These are phyloP conservation scores for Drechslerella stenobrocha DNA, from an alignment of 2,329 filamentous ascomycete genomes.

Conservation along the genomic window DNA sequence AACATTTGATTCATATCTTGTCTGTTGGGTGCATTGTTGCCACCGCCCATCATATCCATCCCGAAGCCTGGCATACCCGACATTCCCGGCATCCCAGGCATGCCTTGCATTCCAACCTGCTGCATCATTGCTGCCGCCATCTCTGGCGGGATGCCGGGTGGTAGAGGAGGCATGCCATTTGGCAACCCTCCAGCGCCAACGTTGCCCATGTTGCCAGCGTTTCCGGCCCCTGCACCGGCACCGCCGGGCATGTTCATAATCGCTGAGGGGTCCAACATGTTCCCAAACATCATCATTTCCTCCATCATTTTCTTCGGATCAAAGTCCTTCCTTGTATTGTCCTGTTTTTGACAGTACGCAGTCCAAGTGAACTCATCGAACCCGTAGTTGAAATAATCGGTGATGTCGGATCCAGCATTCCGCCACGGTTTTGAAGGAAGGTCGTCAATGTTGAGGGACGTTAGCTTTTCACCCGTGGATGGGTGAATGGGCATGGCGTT, in stretches of 20 bases:
- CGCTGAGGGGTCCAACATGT: constrained; percentile 49
- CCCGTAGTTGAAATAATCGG: constrained; percentile 98
- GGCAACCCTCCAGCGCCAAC: constrained; percentile 18
- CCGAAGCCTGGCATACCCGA: constrained; percentile 48
- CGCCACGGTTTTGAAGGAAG: constrained; percentile 89
- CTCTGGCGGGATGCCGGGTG: constrained; percentile 47
- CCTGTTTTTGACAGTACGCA: constrained; percentile 86
- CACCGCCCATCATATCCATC: constrained; percentile 48
- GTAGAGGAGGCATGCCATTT: constrained; percentile 41
- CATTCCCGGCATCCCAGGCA: constrained; percentile 43
- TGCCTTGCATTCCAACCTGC: constrained; percentile 49
- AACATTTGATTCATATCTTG: constrained; percentile 47
- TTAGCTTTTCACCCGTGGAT: constrained; percentile 73
- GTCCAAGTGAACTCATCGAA: constrained; percentile 99
- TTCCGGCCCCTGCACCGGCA: constrained; percentile 5
- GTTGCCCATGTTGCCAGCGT: constrained; percentile 28
- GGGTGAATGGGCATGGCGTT: constrained; percentile 80
- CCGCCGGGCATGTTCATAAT: constrained; percentile 32
- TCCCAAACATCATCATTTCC: constrained; percentile 53
- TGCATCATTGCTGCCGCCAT: constrained; percentile 48
- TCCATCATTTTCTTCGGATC: constrained; percentile 71
- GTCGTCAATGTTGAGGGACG: constrained; percentile 75
- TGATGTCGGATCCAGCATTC: constrained; percentile 87
- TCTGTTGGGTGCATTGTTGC: constrained; percentile 36
- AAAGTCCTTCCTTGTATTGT: constrained; percentile 74